Evolutionary conservation across 2,329 filamentous ascomycete genomes (phyloP).

Genomic region (Fusarium hainanense): DNA sequence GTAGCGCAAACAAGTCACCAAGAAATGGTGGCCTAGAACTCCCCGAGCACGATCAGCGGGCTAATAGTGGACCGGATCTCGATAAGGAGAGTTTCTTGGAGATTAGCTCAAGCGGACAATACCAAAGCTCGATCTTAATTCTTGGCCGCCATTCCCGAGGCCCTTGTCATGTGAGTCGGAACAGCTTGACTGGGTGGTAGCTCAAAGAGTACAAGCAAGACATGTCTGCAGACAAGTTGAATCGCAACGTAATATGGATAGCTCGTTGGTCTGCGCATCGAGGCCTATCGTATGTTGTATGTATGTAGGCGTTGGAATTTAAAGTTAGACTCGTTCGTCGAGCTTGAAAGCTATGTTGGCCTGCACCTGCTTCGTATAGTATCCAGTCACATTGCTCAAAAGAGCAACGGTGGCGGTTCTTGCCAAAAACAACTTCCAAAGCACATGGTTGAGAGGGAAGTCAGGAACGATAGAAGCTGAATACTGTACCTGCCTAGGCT

Average conservation of each 20-base stretch:
- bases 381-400: neutral
- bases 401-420: neutral
- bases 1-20: neutral
- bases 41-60: conserved; percentile 30
- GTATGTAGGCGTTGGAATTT: neutral
- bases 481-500: neutral
- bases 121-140: conserved; percentile 11
- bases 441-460: neutral
- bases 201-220: neutral
- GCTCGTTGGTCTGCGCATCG: neutral
- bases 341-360: neutral
- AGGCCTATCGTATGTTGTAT: neutral
- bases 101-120: conserved; percentile 33
- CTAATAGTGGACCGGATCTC: conserved; percentile 22
- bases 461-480: neutral
- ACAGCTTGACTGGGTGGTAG: neutral
- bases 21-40: conserved; percentile 24
- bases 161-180: conserved; percentile 22
- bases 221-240: neutral
- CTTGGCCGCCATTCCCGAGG: conserved; percentile 29
- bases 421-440: neutral
- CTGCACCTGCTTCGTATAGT: neutral
- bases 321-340: neutral
- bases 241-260: neutral
- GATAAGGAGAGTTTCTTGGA: conserved; percentile 11